A percentile compares a stretch with the other conserved stretches of the same genome.
Conservation (phyloP, 129 eudicot species). For the Artemisia tridentata region DNA sequence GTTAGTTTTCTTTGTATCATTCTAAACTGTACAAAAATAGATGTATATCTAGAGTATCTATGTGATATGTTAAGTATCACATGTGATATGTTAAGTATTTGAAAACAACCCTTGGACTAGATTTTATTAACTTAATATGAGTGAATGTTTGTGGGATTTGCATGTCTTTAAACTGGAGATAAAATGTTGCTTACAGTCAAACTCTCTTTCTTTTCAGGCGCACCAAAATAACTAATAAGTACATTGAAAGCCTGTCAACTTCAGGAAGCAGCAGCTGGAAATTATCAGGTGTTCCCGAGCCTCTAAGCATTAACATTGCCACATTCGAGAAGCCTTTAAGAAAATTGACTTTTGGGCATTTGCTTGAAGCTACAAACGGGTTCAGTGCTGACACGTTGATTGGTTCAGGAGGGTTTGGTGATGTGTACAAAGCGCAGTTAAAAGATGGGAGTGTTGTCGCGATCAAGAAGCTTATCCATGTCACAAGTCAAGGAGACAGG, state of each 20-base stretch:
- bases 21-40: too few species aligned
- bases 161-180: too few species aligned
- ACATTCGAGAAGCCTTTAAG: constrained; percentile 77
- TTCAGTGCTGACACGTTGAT: constrained; percentile 70
- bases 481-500: constrained; percentile 81
- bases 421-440: constrained; percentile 76
- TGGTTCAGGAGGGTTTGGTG: constrained; percentile 89
- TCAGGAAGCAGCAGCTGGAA: constrained; percentile 93
- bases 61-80: too few species aligned
- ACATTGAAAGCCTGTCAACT: constrained; percentile 86
- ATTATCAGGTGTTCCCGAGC: constrained; percentile 84
- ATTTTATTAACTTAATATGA: too few species aligned
- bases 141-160: too few species aligned
- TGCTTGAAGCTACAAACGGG: constrained; percentile 86
- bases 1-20: too few species aligned
- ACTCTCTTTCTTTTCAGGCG: too few species aligned
- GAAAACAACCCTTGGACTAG: too few species aligned
- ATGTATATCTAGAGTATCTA: too few species aligned
- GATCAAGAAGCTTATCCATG: constrained; percentile 78
- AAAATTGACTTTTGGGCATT: constrained; percentile 75
- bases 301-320: constrained; percentile 80
- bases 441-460: constrained; percentile 72
- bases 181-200: too few species aligned
- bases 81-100: too few species aligned
- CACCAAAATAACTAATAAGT: too few species aligned